Conservation (phyloP, 495 filamentous ascomycete species). For the Copromyces sp. region DNA sequence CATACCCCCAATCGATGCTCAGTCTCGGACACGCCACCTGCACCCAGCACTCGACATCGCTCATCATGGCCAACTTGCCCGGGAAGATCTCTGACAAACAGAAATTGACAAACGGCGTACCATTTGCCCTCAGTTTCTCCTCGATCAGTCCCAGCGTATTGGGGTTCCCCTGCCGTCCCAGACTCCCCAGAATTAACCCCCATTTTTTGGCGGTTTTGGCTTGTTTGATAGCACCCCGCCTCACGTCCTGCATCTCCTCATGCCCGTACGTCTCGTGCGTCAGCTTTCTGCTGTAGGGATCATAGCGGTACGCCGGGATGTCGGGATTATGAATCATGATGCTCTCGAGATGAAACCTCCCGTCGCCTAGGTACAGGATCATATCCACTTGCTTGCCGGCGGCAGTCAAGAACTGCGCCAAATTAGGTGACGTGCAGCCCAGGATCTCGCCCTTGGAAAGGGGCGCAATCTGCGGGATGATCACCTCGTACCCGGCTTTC, state of each 20-base stretch:
- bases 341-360: slow-evolving; percentile 91
- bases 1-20: slow-evolving; percentile 98
- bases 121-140: slow-evolving; percentile 51
- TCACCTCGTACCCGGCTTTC: slow-evolving; percentile 65
- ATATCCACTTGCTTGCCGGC: slow-evolving; percentile 51
- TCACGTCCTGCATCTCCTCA: slow-evolving; percentile 73
- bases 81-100: slow-evolving; percentile 92
- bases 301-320: slow-evolving; percentile 89
- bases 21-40: slow-evolving; percentile 91
- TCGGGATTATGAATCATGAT: slow-evolving; percentile 97
- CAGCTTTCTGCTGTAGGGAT: slow-evolving; percentile 86
- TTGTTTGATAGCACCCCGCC: slow-evolving; percentile 61
- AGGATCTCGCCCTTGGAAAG: slow-evolving; percentile 90
- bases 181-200: slow-evolving; percentile 86
- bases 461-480: slow-evolving; percentile 89
- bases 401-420: slow-evolving; percentile 31
- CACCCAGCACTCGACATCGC: slow-evolving; percentile 92
- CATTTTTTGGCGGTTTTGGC: slow-evolving; percentile 74
- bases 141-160: slow-evolving; percentile 85
- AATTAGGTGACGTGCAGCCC: slow-evolving; percentile 82
- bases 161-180: slow-evolving; percentile 92
- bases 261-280: slow-evolving; percentile 87
- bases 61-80: slow-evolving; percentile 84
- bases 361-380: slow-evolving; percentile 90
- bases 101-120: slow-evolving; percentile 70